Evolutionary conservation across 768 basidiomycete genomes (phyloP), one percentile per base, ranked within the genome.

Genomic region (Mycena capillaripes): DNA sequence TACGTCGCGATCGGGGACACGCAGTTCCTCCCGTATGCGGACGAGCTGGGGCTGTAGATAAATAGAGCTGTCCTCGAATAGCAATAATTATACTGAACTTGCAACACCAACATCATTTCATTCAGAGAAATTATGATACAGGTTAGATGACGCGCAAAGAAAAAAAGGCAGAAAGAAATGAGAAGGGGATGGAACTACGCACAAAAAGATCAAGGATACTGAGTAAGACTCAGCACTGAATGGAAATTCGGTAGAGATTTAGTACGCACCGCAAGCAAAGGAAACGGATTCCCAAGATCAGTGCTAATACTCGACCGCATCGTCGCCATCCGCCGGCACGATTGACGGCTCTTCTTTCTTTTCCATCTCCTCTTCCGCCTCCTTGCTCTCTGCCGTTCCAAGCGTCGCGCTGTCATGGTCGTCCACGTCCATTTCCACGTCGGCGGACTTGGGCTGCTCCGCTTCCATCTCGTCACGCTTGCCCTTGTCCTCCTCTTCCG

Each of bases 1-100:
- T 95, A 88, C 75, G 95, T 98, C 46, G 93, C 92, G 14, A 87
- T 98, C 58, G 98, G 97, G 53, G 91, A 97, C 79, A 83, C 91
- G 75, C 83, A 86, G 76, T 78, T 88, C 34, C 87, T 99, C 57
- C 97, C 98, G 17, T 93, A 93, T 79, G 89, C 91, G 76, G 95
- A 96, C 78, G 95, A 95, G 81, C 82, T 96, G 70, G 95, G 95
- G 57, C 88, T 96, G 73, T 95, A 82, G 89, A 70, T 75, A 71
- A 89, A 70, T 75, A 71, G 70, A 75, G 62, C 30, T 62, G 55
- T 29, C 46, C n/a, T 60, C 38, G 30, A 23, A 58, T 50, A 66
- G 59, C 55, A 64, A 62, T 69, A 73, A 73, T 72, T 57, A 70
- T 69, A 64, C 32, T 32, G 63, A 36, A 65, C 21, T 36, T 55